Percentiles rank a stretch among this genome's conserved stretches.
These are phyloP conservation scores for Hypoxylon rickii DNA, from an alignment of 495 filamentous ascomycete species.

Conservation along the genomic window DNA sequence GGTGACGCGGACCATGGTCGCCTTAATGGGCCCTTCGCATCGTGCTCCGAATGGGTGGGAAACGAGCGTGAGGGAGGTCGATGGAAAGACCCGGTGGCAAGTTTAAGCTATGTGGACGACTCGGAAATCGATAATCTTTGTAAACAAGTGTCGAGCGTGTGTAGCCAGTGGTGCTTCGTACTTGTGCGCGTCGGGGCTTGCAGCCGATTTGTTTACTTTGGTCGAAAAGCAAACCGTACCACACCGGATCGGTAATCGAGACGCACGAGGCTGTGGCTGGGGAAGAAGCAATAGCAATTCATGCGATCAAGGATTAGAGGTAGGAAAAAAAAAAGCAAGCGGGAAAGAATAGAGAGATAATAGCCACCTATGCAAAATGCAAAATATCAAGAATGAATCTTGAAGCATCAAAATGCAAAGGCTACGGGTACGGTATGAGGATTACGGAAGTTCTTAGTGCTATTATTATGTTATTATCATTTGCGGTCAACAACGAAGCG, in stretches of 20 bases:
- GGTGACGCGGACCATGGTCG: constrained; percentile 69
- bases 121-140: constrained; percentile 11
- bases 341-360: background rate
- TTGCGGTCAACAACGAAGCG: constrained; percentile 31
- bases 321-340: background rate
- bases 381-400: constrained; percentile 11
- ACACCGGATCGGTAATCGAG: constrained; percentile 7
- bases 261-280: constrained; percentile 2
- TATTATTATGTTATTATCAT: constrained; percentile 19
- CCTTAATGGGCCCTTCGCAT: constrained; percentile 49
- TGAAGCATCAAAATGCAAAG: constrained; percentile 11
- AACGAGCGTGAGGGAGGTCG: constrained; percentile 30
- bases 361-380: background rate
- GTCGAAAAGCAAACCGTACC: constrained; percentile 4
- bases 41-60: constrained; percentile 28
- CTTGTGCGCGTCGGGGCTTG: constrained; percentile 31
- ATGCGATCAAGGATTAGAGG: constrained; percentile 7
- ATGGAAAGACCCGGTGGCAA: constrained; percentile 22
- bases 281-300: constrained; percentile 1
- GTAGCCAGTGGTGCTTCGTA: background rate
- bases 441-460: no score
- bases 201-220: constrained; percentile 32
- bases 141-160: constrained; percentile 16
- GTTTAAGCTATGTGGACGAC: constrained; percentile 10
- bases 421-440: no score